Conservation (phyloP, 768 basidiomycete genomes). For the Phlebiopsis gigantea region DNA sequence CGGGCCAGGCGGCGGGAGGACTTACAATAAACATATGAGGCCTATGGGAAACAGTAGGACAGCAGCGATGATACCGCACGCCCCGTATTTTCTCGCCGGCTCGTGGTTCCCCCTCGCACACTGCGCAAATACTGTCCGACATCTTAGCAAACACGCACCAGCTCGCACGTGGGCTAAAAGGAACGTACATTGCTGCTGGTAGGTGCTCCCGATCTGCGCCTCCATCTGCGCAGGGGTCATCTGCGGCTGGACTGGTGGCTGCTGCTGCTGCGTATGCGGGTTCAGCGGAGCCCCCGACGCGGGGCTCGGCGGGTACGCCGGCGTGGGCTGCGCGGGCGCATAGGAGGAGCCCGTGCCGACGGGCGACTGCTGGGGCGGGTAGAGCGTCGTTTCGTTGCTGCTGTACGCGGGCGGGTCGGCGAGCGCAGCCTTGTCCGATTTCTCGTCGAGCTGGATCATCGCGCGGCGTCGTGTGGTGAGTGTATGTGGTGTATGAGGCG, state of each 20-base stretch:
- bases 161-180: neutral
- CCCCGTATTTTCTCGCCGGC: conserved; percentile 21
- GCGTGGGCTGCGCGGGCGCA: neutral
- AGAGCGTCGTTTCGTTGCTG: neutral
- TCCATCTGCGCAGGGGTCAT: conserved; percentile 1
- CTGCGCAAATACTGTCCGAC: conserved; percentile 16
- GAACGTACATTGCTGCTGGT: conserved; percentile 20
- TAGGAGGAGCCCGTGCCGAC: neutral
- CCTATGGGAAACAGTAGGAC: conserved; percentile 25
- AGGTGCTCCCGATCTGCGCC: conserved; percentile 11
- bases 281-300: neutral
- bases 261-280: neutral
- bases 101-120: conserved; percentile 29
- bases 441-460: conserved; percentile 12
- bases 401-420: neutral
- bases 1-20: neutral
- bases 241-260: conserved; percentile 2
- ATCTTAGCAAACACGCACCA: conserved; percentile 5
- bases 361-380: neutral
- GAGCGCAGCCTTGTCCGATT: neutral
- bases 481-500: neutral
- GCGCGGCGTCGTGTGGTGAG: neutral
- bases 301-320: neutral
- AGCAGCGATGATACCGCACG: conserved; percentile 26
- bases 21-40: conserved; percentile 24